phyloP scores from a whole-genome alignment of 345 rosid species.

The Pugionium dolabratum region DNA sequence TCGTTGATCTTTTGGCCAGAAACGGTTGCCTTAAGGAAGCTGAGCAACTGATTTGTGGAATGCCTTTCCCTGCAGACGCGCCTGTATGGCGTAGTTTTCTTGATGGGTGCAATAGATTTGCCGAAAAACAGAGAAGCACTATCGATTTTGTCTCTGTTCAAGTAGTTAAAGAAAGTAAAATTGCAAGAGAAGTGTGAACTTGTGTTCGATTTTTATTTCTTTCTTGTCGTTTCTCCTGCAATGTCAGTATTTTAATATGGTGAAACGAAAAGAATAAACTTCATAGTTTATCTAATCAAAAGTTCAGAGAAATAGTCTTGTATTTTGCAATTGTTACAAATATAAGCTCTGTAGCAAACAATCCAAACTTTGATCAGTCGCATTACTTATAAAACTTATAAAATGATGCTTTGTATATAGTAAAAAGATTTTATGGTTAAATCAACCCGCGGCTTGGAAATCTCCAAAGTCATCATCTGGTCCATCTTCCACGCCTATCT shows the following conservation, averaged over 20 bases:
- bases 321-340: slow-evolving; percentile 26
- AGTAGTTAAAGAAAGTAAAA: slow-evolving; percentile 16
- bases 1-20: slow-evolving; percentile 70
- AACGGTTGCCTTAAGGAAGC: slow-evolving; percentile 66
- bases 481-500: slow-evolving; percentile 47
- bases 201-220: neutral
- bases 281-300: slow-evolving; percentile 7
- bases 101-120: slow-evolving; percentile 60
- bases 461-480: slow-evolving; percentile 95
- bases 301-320: slow-evolving; percentile 27
- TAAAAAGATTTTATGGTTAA: slow-evolving; percentile 14
- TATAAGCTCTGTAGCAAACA: slow-evolving; percentile 28
- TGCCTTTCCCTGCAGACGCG: slow-evolving; percentile 76
- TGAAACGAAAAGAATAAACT: neutral
- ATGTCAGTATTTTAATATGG: neutral
- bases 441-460: slow-evolving; percentile 81
- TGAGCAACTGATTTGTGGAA: slow-evolving; percentile 55
- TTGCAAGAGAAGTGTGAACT: neutral
- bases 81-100: slow-evolving; percentile 75
- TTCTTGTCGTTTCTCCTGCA: neutral
- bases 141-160: slow-evolving; percentile 8
- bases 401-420: slow-evolving; percentile 32
- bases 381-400: slow-evolving; percentile 32
- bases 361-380: slow-evolving; percentile 32
- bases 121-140: slow-evolving; percentile 29